phyloP scores from a whole-genome alignment of 1,284 basidiomycete species.

The Xerocomus nothofagi region DNA sequence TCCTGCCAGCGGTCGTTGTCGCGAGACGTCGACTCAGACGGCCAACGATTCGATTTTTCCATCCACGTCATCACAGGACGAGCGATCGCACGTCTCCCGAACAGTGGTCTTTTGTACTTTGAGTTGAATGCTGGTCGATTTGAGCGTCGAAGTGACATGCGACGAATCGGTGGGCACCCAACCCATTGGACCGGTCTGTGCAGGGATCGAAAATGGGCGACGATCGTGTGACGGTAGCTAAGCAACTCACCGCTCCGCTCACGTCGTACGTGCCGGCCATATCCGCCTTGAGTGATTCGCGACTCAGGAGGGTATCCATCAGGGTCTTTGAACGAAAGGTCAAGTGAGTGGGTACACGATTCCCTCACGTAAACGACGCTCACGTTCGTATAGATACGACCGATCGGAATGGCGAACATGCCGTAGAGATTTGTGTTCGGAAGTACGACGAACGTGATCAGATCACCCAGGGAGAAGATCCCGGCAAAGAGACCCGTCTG shows the following conservation, averaged over 20 bases:
- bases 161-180: background rate
- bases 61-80: background rate
- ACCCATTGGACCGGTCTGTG: background rate
- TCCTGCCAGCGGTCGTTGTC: no score
- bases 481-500: constrained; percentile 48
- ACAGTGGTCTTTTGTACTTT: background rate
- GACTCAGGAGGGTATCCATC: constrained; percentile 16
- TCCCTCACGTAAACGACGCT: background rate
- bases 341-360: background rate
- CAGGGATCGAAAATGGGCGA: background rate
- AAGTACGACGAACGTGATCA: constrained; percentile 39
- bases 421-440: constrained; percentile 29
- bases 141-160: background rate
- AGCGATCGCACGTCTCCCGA: background rate
- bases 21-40: background rate
- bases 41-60: background rate
- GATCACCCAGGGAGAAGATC: constrained; percentile 45
- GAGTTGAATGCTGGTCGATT: background rate
- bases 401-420: constrained; percentile 36
- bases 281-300: constrained; percentile 9
- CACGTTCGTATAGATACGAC: constrained; percentile 39
- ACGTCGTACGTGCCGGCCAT: constrained; percentile 1
- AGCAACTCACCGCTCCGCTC: background rate
- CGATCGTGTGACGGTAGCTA: no score
- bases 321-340: constrained; percentile 11